Conservation (phyloP, 768 basidiomycete genomes). For the Leccinum fibrillosum region DNA sequence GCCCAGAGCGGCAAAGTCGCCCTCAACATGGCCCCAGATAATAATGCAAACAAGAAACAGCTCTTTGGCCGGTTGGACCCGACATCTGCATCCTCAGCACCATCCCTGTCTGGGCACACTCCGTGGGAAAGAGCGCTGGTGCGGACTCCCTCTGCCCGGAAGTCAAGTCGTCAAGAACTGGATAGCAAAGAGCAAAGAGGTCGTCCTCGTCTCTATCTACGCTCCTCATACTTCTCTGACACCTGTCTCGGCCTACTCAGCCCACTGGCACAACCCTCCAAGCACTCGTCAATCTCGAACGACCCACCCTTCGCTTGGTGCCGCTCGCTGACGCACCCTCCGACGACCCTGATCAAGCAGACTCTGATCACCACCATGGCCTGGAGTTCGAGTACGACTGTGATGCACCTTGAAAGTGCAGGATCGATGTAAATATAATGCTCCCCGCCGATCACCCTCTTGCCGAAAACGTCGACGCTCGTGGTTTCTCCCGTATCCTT, state of each 20-base stretch:
- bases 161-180: slow-evolving; percentile 62
- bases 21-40: no score
- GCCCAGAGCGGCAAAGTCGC: no score
- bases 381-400: slow-evolving; percentile 93
- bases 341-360: slow-evolving; percentile 43
- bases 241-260: slow-evolving; percentile 54
- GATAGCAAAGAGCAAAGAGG: slow-evolving; percentile 88
- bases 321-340: slow-evolving; percentile 49
- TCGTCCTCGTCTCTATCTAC: slow-evolving; percentile 22
- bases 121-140: slow-evolving; percentile 57
- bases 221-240: background rate
- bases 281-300: slow-evolving; percentile 91
- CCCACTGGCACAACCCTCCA: slow-evolving; percentile 86
- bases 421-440: slow-evolving; percentile 73
- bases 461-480: slow-evolving; percentile 34
- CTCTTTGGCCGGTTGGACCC: no score
- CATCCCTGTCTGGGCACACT: slow-evolving; percentile 69
- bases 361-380: slow-evolving; percentile 63
- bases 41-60: no score
- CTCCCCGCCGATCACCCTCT: slow-evolving; percentile 64
- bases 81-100: slow-evolving; percentile 75
- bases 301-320: slow-evolving; percentile 78
- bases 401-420: slow-evolving; percentile 74
- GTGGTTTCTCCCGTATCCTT: slow-evolving; percentile 29
- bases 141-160: slow-evolving; percentile 79